Evolutionary conservation across 2,329 filamentous ascomycete genomes (phyloP).

Genomic region (Magnaporthales sp.): DNA sequence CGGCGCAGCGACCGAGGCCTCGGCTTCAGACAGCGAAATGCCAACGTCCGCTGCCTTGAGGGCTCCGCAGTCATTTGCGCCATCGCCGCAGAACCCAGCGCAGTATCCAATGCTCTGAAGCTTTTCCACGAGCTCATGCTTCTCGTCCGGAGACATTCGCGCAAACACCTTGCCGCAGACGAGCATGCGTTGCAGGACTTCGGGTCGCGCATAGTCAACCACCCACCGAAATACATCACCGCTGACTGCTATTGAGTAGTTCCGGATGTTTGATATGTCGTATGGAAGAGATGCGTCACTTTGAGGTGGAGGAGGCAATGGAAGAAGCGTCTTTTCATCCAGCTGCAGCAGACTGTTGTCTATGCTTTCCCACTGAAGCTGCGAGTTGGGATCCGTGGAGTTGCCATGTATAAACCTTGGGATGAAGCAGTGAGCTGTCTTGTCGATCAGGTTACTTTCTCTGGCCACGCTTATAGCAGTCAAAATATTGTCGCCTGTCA

Average conservation of each 20-base stretch:
- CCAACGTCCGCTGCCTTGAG: constrained; percentile 96
- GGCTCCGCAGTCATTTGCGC: constrained; percentile 94
- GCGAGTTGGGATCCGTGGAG: constrained; percentile 62
- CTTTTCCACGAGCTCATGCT: constrained; percentile 95
- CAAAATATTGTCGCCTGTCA: constrained; percentile 94
- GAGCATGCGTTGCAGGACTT: constrained; percentile 74
- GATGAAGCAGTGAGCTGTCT: constrained; percentile 81
- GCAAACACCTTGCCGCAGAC: constrained; percentile 89
- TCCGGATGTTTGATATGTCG: constrained; percentile 69
- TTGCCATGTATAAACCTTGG: constrained; percentile 80
- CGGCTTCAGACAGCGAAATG: constrained; percentile 92
- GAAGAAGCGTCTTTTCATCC: constrained; percentile 66
- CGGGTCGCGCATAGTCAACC: constrained; percentile 78
- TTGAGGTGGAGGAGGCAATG: constrained; percentile 46
- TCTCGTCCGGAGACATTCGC: constrained; percentile 97
- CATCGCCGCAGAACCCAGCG: constrained; percentile 92
- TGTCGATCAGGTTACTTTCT: constrained; percentile 77
- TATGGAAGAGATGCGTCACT: constrained; percentile 78
- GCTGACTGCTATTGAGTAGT: constrained; percentile 82
- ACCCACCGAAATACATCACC: constrained; percentile 97
- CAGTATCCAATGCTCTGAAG: constrained; percentile 94
- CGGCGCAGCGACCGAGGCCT: constrained; percentile 95
- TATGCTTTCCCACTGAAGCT: constrained; percentile 87
- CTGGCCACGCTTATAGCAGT: constrained; percentile 93
- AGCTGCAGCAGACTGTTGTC: constrained; percentile 73